Evolutionary conservation across 148 eudicot species (phyloP).

Genomic region (Limonium bicolor): DNA sequence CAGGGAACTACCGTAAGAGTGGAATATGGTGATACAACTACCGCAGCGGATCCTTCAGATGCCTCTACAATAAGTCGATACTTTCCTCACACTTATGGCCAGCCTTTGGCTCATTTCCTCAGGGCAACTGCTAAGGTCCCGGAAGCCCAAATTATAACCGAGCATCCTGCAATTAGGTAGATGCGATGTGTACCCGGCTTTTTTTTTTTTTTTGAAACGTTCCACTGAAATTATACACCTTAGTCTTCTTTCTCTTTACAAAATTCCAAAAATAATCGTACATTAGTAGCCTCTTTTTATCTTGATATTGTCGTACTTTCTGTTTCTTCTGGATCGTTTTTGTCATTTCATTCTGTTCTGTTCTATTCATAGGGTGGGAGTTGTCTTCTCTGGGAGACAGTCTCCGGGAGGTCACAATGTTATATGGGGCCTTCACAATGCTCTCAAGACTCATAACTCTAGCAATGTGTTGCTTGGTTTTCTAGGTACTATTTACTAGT

Average conservation of each 20-base stretch:
- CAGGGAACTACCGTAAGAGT: slow-evolving; percentile 95
- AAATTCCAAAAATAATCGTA: too few species aligned
- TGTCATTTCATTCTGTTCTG: not conserved
- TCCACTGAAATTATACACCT: too few species aligned
- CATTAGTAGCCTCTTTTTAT: too few species aligned
- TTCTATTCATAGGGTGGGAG: slow-evolving; percentile 53
- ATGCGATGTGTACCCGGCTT: not conserved
- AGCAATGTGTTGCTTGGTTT: slow-evolving; percentile 71
- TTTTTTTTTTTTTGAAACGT: not conserved
- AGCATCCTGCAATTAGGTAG: slow-evolving; percentile 77
- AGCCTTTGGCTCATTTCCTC: slow-evolving; percentile 84
- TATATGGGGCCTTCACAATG: slow-evolving; percentile 82
- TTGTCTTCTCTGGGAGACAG: slow-evolving; percentile 90
- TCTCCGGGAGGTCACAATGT: slow-evolving; percentile 99
- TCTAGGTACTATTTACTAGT: slow-evolving; percentile 27
- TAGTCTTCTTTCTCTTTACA: too few species aligned
- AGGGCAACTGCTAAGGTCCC: slow-evolving; percentile 79
- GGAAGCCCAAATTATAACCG: slow-evolving; percentile 79
- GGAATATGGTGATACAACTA: slow-evolving; percentile 72
- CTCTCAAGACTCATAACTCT: slow-evolving; percentile 71
- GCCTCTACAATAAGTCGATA: slow-evolving; percentile 58
- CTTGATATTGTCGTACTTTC: not conserved
- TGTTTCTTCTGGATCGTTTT: not conserved
- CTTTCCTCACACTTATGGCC: slow-evolving; percentile 85
- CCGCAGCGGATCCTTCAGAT: slow-evolving; percentile 59